A percentile compares a stretch with the other conserved stretches of the same genome.
Evolutionary conservation across 2,329 filamentous ascomycete species (phyloP).

Genomic region (Paraphoma chrysanthemicola): DNA sequence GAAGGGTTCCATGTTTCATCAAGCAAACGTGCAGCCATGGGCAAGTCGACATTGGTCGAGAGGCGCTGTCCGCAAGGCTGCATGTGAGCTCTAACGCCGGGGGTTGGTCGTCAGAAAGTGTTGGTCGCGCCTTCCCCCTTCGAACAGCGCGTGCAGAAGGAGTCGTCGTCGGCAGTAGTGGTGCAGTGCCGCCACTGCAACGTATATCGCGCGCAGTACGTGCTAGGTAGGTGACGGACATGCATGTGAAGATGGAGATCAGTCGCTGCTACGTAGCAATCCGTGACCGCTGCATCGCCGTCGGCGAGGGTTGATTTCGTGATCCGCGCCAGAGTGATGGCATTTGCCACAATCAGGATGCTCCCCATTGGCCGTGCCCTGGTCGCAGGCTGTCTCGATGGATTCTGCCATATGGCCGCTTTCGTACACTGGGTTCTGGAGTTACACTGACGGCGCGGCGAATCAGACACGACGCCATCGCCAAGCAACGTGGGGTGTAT

Average conservation of each 20-base stretch:
- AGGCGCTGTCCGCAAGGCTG: neutral
- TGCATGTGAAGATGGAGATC: constrained; percentile 6
- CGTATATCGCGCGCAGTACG: constrained; percentile 4
- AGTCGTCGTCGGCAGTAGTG: constrained; percentile 11
- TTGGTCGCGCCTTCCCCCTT: constrained; percentile 8
- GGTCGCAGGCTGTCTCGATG: constrained; percentile 2
- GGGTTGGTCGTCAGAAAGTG: constrained; percentile 1
- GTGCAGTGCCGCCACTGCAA: constrained; percentile 3
- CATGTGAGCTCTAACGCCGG: constrained; percentile 4
- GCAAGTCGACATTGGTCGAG: neutral
- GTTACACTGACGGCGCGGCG: constrained; percentile 14
- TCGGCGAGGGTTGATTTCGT: constrained; percentile 20
- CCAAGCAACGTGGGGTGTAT: constrained; percentile 28
- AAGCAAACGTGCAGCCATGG: constrained; percentile 1
- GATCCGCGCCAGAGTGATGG: constrained; percentile 11
- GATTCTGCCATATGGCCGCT: constrained; percentile 11
- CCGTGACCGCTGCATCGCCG: constrained; percentile 31
- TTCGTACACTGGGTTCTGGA: constrained; percentile 13
- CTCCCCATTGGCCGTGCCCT: neutral
- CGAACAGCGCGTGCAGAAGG: constrained; percentile 11
- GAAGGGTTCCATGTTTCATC: constrained; percentile 12
- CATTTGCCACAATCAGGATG: constrained; percentile 13
- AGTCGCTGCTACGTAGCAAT: constrained; percentile 18
- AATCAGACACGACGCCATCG: constrained; percentile 17
- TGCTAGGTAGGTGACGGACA: constrained; percentile 11